Conservation (phyloP, 441 rosid species). For the Metrosideros polymorpha region DNA sequence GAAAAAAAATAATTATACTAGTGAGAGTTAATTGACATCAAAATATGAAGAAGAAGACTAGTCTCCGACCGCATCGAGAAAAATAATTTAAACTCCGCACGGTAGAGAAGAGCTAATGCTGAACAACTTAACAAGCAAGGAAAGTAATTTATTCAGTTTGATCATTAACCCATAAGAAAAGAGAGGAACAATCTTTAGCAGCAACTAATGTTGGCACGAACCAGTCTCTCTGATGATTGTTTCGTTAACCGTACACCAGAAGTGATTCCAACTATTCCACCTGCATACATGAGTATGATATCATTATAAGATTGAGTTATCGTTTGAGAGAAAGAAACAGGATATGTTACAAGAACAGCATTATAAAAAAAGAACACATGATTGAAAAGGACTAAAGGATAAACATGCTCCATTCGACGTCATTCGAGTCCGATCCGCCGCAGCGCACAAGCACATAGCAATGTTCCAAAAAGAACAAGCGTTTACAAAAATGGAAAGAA, state of each 20-base stretch:
- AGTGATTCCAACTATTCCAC: constrained; percentile 15
- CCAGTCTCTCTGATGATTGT: constrained; percentile 66
- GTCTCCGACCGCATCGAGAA: background rate
- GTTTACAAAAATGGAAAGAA: background rate
- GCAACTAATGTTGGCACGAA: background rate
- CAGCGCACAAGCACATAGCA: background rate
- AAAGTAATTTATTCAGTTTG: background rate
- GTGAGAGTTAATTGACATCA: too few relatives aligned
- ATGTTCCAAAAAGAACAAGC: background rate
- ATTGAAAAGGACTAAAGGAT: background rate
- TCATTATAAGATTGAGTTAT: background rate
- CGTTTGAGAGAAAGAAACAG: background rate
- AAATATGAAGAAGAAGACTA: background rate
- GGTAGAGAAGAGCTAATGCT: background rate
- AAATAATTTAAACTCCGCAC: background rate
- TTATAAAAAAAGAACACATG: background rate
- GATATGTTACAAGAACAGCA: background rate
- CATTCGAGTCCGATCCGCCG: background rate
- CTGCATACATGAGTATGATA: background rate
- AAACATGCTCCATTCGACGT: background rate
- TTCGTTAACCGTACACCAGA: constrained; percentile 28
- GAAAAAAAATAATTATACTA: too few relatives aligned
- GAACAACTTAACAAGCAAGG: background rate
- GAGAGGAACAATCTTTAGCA: background rate
- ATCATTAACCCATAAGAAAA: background rate